Base-by-base conservation (phyloP, 2,329 filamentous ascomycete species). In the Beauveria australis region DNA sequence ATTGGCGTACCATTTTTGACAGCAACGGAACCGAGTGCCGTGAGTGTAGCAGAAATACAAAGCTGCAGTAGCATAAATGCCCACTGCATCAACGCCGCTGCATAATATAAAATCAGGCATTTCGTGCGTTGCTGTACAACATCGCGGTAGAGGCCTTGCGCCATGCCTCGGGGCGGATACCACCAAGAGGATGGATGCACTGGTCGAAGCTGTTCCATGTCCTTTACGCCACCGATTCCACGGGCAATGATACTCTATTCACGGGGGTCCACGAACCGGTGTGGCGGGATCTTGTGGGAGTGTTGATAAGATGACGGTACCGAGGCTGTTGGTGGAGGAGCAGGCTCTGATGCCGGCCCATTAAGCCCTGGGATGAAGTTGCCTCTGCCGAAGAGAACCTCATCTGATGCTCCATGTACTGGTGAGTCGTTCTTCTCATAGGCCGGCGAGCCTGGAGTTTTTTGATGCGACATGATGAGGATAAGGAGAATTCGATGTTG, bases 221-320 rank as follows among this genome's bases (percentile, higher is more conserved):
- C 78, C 22, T 66, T 71, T 58, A 81, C 71, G 7, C 76, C 79
- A 0, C 79, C 79, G 26, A 82, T 66, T 1, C 76, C 77, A n/a
- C 73, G 73, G 22, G 79, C 80, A 51, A 82, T 69, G 19, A 76
- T 71, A 3, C 72, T 66, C 79, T 79, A 80, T 63, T 82, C 80
- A 4, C 69, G 62, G 5, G 74, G 68, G 0, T 75, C 69, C 6
- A 82, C 71, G 58, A 77, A 75, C 37, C 78, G 74, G 63, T 78
- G 69, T 3, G 62, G 65, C 51, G 63, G 62, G 9, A 66, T 63
- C 4, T 64, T 62, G 46, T 63, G 64, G 19, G 62, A 60, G 22
- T 59, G 63, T 19, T 65, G 59, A 19, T 37, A 19, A 41, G 59
- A 51, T 26, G 59, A 56, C 22, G 59, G 59, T 28, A 43, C 44